Evolutionary conservation across 768 basidiomycete genomes (phyloP).

Genomic region (Russula dissimulans): DNA sequence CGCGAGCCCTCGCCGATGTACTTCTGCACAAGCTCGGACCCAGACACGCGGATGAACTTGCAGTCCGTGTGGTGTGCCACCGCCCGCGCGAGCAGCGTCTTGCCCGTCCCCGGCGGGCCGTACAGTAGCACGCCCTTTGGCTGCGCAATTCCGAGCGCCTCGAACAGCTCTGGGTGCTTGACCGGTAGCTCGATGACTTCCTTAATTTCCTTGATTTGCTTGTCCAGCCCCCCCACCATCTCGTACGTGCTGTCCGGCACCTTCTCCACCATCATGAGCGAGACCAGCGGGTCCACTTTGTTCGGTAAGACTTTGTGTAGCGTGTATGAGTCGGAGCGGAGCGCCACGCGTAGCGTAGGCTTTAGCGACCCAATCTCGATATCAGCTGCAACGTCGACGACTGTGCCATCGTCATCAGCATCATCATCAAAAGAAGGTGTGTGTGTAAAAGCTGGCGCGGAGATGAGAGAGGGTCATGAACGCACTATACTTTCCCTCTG

Average conservation of each 20-base stretch:
- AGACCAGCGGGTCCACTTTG: constrained; percentile 97
- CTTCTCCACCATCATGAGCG: constrained; percentile 99
- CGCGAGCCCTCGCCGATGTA: constrained; percentile 95
- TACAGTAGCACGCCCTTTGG: constrained; percentile 95
- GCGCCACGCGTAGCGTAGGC: constrained; percentile 83
- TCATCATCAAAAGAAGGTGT: too few species aligned
- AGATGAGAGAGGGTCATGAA: constrained; percentile 16
- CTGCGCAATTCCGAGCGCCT: constrained; percentile 91
- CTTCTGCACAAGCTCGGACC: constrained; percentile 93
- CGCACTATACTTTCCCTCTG: constrained; percentile 98
- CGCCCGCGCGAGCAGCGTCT: constrained; percentile 89
- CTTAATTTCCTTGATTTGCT: constrained; percentile 97
- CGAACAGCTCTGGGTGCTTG: constrained; percentile 92
- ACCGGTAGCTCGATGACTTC: constrained; percentile 98
- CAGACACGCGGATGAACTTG: constrained; percentile 93
- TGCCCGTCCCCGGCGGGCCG: constrained; percentile 94
- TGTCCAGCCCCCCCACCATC: constrained; percentile 98
- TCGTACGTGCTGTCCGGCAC: constrained; percentile 99
- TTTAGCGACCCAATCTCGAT: constrained; percentile 75
- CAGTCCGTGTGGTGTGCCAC: constrained; percentile 98
- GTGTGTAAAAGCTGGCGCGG: too few species aligned
- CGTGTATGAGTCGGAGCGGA: constrained; percentile 92
- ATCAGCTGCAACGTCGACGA: constrained; percentile 87
- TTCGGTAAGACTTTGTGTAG: constrained; percentile 95
- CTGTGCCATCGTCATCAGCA: constrained; percentile 32